These are phyloP conservation scores for Salicornia ramosissima DNA, from an alignment of 148 eudicot genomes.

Conservation along the genomic window DNA sequence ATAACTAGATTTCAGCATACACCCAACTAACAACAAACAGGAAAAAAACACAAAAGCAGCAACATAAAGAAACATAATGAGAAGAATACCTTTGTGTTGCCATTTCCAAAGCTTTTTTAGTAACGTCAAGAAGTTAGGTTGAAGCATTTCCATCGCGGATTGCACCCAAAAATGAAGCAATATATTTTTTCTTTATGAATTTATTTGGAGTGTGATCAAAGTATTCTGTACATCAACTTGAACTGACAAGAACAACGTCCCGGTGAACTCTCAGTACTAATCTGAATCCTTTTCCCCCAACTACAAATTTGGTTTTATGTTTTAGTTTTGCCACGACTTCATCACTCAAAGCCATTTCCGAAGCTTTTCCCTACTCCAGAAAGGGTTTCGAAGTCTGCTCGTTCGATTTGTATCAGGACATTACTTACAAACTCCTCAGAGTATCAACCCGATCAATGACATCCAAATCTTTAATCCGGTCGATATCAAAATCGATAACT, in stretches of 20 bases:
- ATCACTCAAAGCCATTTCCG: not conserved
- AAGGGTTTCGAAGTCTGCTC: too few species aligned
- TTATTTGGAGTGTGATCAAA: slow-evolving; percentile 25
- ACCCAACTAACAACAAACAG: too few species aligned
- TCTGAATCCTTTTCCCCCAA: slow-evolving; percentile 7
- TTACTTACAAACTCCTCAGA: slow-evolving; percentile 33
- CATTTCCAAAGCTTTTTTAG: too few species aligned
- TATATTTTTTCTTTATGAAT: slow-evolving; percentile 3
- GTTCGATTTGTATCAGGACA: not conserved
- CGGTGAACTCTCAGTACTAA: slow-evolving; percentile 5
- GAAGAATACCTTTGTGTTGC: too few species aligned
- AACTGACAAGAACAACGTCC: slow-evolving; percentile 19
- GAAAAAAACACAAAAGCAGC: too few species aligned
- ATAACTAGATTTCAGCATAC: too few species aligned
- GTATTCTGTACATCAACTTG: slow-evolving; percentile 27
- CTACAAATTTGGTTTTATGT: not conserved
- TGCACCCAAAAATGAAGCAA: not conserved
- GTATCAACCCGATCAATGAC: slow-evolving; percentile 89
- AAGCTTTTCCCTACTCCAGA: not conserved
- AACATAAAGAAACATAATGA: too few species aligned
- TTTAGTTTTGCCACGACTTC: not conserved
- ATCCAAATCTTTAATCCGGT: slow-evolving; percentile 79
- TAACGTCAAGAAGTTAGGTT: too few species aligned
- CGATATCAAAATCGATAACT: slow-evolving; percentile 65
- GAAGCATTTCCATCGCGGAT: too few species aligned